Evolutionary conservation across 23 red algal genomes (phyloP), one percentile per base, ranked within the genome.

Genomic region (Chondrus crispus): DNA sequence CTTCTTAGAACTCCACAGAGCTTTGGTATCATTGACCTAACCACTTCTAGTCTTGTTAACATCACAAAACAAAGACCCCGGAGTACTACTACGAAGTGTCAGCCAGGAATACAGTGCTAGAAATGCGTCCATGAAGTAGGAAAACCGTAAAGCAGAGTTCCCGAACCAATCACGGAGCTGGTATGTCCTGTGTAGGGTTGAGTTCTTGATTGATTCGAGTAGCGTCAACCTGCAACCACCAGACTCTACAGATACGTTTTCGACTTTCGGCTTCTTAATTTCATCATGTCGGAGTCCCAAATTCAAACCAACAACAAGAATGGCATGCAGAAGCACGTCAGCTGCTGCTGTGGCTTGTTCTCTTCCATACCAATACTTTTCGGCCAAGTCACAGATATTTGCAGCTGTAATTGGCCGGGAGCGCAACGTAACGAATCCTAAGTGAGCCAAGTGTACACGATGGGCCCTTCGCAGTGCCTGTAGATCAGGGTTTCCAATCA

Each of bases 291-390:
- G 18, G 16, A 80, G 45, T 52, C 74, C 41, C 18, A 80, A 0
- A 80, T 51, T 80, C 20, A 80, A 45, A 52, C 74, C 1, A 80
- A 80, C 16, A n/a, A 80, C 13, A 24, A 51, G 14, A 49, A 80
- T 80, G 20, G 74, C 19, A 51, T 80, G 74, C 14, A 88, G 1
- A 5, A 38, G 26, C 16, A 88, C 45, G 44, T 88, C 84, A 74
- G 22, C 0, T 13, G 29, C 5, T 22, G 22, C 12, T 5, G 68
- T 26, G 16, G 8, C 1, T 55, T n/a, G 14, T n/a, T 18, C n/a
- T 18, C 16, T 18, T 18, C 51, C 51, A 55, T 55, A 55, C 51
- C 51, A 55, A 55, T 18, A 55, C 51, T 18, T 55, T 55, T 55
- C 51, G 14, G 1, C 1, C 14, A 18, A n/a, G 51, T 55, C n/a